Conservation (phyloP, 139 green algal genomes). For the Monoraphidium neglectum region DNA sequence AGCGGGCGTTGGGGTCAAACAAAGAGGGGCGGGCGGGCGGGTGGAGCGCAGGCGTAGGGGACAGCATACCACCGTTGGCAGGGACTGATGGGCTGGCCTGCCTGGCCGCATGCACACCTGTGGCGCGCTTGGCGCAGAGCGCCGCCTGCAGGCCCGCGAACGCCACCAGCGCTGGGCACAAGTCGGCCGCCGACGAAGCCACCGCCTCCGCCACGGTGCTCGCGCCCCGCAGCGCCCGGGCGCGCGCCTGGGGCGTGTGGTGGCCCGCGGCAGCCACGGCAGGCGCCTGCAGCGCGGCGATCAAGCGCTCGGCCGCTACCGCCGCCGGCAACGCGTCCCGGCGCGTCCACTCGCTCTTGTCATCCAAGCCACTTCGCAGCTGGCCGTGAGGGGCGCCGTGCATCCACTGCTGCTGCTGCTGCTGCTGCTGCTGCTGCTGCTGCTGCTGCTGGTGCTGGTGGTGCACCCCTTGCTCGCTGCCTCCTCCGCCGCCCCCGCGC, state of each 20-base stretch:
- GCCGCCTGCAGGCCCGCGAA: neutral
- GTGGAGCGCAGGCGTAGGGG: too few species aligned
- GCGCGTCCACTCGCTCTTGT: too few species aligned
- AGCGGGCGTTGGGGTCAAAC: too few species aligned
- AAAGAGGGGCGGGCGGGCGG: too few species aligned
- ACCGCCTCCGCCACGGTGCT: neutral
- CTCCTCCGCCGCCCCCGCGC: neutral
- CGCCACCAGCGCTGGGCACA: neutral
- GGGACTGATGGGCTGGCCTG: neutral
- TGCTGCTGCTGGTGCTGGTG: conserved; percentile 1
- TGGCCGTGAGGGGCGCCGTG: neutral
- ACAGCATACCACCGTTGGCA: too few species aligned
- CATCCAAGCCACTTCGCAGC: too few species aligned
- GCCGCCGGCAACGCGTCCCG: neutral
- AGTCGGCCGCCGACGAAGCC: neutral
- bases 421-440: neutral
- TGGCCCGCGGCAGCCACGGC: neutral
- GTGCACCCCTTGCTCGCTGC: neutral
- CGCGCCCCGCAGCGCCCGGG: neutral
- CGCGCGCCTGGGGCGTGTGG: neutral
- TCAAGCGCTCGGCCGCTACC: neutral
- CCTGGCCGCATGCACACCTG: conserved; percentile 10
- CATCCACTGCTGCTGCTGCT: conserved; percentile 7
- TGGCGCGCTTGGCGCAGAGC: neutral
- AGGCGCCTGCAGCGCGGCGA: neutral